Percentiles rank a stretch among this genome's conserved stretches.
Evolutionary conservation across 768 basidiomycete species (phyloP).

Genomic region (Chalciporus pseudorubinellus): DNA sequence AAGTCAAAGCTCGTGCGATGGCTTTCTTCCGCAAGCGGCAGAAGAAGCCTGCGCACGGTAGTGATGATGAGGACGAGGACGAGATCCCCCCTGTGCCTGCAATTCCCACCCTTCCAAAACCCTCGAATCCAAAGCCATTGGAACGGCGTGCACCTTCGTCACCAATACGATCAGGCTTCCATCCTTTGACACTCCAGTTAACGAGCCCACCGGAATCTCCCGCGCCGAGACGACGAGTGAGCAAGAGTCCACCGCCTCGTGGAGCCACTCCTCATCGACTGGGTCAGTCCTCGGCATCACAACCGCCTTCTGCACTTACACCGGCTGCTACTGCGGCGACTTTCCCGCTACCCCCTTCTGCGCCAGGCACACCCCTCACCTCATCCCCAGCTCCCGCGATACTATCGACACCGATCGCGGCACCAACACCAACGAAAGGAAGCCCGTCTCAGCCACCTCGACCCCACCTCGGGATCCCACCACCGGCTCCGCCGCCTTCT

Average conservation of each 20-base stretch:
- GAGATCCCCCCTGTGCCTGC: conserved; percentile 33
- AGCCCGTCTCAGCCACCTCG: conserved; percentile 18
- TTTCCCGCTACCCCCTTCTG: conserved; percentile 17
- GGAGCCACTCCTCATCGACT: conserved; percentile 9
- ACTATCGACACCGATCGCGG: not conserved
- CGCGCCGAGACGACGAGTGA: conserved; percentile 17
- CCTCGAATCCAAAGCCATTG: conserved; percentile 30
- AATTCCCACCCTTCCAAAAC: conserved; percentile 23
- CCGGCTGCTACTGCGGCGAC: conserved; percentile 5
- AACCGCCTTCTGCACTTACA: conserved; percentile 3
- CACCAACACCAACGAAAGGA: conserved; percentile 7
- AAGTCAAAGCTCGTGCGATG: conserved; percentile 31
- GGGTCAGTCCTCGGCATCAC: conserved; percentile 5
- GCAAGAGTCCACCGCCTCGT: conserved; percentile 30
- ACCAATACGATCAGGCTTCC: conserved; percentile 28
- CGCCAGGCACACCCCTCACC: conserved; percentile 19
- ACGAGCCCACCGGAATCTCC: conserved; percentile 19
- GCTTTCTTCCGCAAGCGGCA: conserved; percentile 33
- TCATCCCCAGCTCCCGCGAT: conserved; percentile 5
- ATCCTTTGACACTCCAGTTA: conserved; percentile 25
- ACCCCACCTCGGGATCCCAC: conserved; percentile 28
- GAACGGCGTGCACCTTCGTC: conserved; percentile 28
- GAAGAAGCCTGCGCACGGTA: conserved; percentile 23
- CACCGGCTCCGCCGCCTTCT: conserved; percentile 31
- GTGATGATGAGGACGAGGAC: conserved; percentile 33